Evolutionary conservation across 306 rosid genomes (phyloP).

Genomic region (Inga laurina): DNA sequence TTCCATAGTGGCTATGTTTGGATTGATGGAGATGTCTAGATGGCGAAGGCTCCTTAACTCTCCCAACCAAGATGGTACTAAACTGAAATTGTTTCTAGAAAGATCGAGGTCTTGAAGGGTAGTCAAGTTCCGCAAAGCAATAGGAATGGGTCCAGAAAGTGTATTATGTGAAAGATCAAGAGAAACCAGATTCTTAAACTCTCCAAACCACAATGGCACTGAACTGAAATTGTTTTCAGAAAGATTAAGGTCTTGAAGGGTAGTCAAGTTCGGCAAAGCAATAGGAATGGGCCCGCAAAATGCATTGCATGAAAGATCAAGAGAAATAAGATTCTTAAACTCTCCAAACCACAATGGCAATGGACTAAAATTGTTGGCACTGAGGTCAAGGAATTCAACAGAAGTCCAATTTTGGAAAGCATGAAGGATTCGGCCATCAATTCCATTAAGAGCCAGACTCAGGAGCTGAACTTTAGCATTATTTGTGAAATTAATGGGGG

Average conservation of each 20-base stretch:
- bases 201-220: background rate
- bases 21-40: background rate
- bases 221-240: background rate
- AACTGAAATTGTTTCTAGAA: background rate
- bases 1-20: background rate
- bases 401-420: background rate
- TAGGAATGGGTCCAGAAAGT: background rate
- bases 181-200: background rate
- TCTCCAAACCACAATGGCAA: background rate
- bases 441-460: background rate
- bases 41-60: background rate
- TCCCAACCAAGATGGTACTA: slow-evolving; percentile 18
- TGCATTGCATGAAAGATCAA: background rate
- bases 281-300: background rate
- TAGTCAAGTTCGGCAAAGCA: slow-evolving; percentile 2
- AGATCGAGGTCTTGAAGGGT: slow-evolving; percentile 8
- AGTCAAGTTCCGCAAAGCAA: slow-evolving; percentile 4
- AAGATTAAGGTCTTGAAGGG: slow-evolving; percentile 3
- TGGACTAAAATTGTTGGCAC: background rate
- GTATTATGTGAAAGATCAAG: background rate
- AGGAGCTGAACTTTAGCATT: background rate
- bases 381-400: background rate
- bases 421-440: no score
- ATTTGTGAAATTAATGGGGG: background rate
- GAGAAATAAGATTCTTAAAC: background rate